Conservation (phyloP, 805 yeast species). For the Candida rishiriensis region DNA sequence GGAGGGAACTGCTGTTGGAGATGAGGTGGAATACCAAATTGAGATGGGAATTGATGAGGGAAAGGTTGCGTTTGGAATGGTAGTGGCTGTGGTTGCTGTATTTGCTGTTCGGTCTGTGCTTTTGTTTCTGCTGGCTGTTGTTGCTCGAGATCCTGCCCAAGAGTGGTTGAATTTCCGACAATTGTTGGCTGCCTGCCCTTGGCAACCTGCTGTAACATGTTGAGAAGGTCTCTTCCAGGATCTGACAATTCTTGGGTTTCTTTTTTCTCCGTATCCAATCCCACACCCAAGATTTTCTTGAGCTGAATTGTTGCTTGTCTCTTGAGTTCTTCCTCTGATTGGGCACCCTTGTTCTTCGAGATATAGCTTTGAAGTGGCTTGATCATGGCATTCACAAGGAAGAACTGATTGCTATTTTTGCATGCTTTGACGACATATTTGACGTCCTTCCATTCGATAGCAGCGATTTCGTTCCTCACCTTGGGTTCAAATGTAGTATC, state of each 20-base stretch:
- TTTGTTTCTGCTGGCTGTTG: too few species aligned
- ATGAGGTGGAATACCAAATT: slow-evolving; percentile 6
- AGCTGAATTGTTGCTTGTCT: slow-evolving; percentile 59
- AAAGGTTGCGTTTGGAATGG: slow-evolving; percentile 6
- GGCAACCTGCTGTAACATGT: slow-evolving; percentile 51
- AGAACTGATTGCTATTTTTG: slow-evolving; percentile 31
- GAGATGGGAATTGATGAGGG: slow-evolving; percentile 3
- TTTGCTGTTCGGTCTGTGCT: slow-evolving; percentile 1
- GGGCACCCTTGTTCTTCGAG: slow-evolving; percentile 43
- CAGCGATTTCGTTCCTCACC: slow-evolving; percentile 83
- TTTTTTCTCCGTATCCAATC: slow-evolving; percentile 27
- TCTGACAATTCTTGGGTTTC: slow-evolving; percentile 35
- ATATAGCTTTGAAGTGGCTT: slow-evolving; percentile 54
- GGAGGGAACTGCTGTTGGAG: slow-evolving; percentile 4
- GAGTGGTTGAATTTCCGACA: slow-evolving; percentile 1
- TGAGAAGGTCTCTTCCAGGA: slow-evolving; percentile 74
- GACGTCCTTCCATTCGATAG: slow-evolving; percentile 74
- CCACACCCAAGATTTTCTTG: slow-evolving; percentile 60
- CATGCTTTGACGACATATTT: slow-evolving; percentile 36
- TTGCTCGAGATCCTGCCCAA: neutral
- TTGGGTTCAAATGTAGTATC: slow-evolving; percentile 69
- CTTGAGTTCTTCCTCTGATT: slow-evolving; percentile 56
- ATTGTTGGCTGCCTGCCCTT: slow-evolving; percentile 23
- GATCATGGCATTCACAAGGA: slow-evolving; percentile 43
- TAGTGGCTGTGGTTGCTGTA: slow-evolving; percentile 5